phyloP scores from a whole-genome alignment of 768 basidiomycete genomes.

The Cystobasidium tubakii region DNA sequence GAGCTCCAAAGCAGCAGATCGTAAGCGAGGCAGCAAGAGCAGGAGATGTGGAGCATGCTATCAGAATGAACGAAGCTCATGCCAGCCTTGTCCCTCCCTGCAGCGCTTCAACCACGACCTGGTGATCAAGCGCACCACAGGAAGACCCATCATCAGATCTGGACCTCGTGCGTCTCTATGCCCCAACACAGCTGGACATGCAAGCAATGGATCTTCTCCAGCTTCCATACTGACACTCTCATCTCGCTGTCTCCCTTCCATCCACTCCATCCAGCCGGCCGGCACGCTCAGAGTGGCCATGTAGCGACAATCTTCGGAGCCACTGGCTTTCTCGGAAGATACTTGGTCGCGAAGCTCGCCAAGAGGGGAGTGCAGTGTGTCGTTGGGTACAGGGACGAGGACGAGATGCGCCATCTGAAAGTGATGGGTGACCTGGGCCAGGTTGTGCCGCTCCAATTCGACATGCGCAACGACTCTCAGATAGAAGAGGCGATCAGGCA shows the following conservation, averaged over 20 bases:
- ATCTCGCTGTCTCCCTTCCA: too few species aligned
- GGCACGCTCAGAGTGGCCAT: slow-evolving; percentile 58
- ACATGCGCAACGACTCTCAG: slow-evolving; percentile 78
- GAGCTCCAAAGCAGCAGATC: neutral
- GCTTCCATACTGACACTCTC: neutral
- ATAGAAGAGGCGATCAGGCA: slow-evolving; percentile 89
- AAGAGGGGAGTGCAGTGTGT: slow-evolving; percentile 88
- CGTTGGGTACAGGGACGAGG: slow-evolving; percentile 74
- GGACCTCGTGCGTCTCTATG: slow-evolving; percentile 19
- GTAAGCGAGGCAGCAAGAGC: neutral
- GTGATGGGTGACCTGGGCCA: slow-evolving; percentile 92
- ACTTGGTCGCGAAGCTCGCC: slow-evolving; percentile 87
- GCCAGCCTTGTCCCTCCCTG: neutral
- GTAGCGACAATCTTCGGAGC: slow-evolving; percentile 94
- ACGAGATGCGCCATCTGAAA: slow-evolving; percentile 80
- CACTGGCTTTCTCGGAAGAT: slow-evolving; percentile 90
- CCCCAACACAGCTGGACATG: neutral
- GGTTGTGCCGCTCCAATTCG: slow-evolving; percentile 97
- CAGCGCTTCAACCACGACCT: slow-evolving; percentile 32
- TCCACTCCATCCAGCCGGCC: neutral
- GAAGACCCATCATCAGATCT: slow-evolving; percentile 31
- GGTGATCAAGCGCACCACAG: slow-evolving; percentile 34
- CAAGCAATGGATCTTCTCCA: too few species aligned
- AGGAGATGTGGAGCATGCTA: neutral
- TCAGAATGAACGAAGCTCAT: neutral